Conservation (phyloP, 225 moss, liverwort and hornwort genomes). For the Straminergon stramineum region DNA sequence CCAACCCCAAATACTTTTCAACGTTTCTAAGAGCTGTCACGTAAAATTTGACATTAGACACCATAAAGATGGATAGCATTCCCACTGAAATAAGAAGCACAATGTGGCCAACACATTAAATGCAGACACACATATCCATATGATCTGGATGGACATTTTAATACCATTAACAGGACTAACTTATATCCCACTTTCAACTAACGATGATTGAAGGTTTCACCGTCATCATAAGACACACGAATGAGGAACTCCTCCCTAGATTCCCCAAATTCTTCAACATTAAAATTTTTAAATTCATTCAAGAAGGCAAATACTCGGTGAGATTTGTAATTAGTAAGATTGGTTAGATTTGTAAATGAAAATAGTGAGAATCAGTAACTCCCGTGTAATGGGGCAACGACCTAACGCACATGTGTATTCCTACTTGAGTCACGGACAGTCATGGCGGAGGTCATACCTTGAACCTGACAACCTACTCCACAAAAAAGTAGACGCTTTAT, state of each 20-base stretch:
- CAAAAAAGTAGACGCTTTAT: conserved; percentile 96
- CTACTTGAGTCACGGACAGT: conserved; percentile 1
- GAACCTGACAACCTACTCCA: conserved; percentile 99
- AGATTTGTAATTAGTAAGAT: neutral
- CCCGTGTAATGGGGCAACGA: neutral
- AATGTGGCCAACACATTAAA: neutral
- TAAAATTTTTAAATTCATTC: neutral
- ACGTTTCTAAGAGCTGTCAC: conserved; percentile 75
- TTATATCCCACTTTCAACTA: neutral
- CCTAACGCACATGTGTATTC: neutral
- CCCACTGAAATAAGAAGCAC: neutral
- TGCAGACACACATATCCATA: neutral
- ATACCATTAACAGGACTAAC: neutral
- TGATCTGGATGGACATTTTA: neutral
- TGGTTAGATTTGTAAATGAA: neutral
- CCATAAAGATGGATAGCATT: neutral
- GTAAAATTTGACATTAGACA: neutral
- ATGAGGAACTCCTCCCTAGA: neutral
- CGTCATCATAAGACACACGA: neutral
- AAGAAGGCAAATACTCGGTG: neutral
- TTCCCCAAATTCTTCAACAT: neutral
- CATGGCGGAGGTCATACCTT: conserved; percentile 38
- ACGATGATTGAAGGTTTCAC: neutral
- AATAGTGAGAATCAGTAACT: neutral
- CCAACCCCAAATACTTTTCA: conserved; percentile 83